Percentiles rank a stretch among this genome's conserved stretches.
phyloP scores from a whole-genome alignment of 257 asterid species.

The Solanum piurae region DNA sequence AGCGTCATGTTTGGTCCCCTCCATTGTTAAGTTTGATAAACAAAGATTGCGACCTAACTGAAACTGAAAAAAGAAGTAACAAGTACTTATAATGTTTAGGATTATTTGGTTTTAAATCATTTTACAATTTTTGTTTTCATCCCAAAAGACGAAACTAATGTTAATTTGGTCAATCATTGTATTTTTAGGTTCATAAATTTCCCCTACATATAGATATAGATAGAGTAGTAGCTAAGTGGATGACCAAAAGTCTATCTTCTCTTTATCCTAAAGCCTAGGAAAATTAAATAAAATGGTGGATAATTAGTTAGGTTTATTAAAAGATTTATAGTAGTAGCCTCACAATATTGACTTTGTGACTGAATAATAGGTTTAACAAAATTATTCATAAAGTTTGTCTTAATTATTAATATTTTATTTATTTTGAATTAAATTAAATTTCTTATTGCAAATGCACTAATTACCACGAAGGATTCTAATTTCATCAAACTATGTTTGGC shows the following conservation, averaged over 20 bases:
- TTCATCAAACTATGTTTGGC: not conserved
- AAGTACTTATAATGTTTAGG: not conserved
- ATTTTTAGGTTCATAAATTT: not conserved
- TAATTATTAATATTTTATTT: not conserved
- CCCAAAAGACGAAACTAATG: not conserved
- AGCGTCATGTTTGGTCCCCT: not conserved
- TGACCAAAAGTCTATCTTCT: not conserved
- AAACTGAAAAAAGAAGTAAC: not conserved
- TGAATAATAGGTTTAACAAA: not conserved
- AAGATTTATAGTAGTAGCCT: not conserved
- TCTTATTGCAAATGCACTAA: not conserved
- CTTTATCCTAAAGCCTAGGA: not conserved
- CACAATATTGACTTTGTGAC: not conserved
- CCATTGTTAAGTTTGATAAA: not conserved
- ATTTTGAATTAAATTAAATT: not conserved
- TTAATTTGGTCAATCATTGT: not conserved
- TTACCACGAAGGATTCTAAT: not conserved
- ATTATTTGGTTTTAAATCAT: not conserved
- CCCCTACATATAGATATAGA: not conserved
- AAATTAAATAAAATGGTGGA: not conserved
- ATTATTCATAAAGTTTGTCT: not conserved
- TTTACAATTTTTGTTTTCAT: not conserved
- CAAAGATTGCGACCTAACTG: not conserved
- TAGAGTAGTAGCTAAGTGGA: not conserved
- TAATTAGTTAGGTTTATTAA: not conserved